Percentiles rank a stretch among this genome's conserved stretches.
Evolutionary conservation across 192 early-diverging fungal species (phyloP).

Genomic region (Mortierella claussenii): DNA sequence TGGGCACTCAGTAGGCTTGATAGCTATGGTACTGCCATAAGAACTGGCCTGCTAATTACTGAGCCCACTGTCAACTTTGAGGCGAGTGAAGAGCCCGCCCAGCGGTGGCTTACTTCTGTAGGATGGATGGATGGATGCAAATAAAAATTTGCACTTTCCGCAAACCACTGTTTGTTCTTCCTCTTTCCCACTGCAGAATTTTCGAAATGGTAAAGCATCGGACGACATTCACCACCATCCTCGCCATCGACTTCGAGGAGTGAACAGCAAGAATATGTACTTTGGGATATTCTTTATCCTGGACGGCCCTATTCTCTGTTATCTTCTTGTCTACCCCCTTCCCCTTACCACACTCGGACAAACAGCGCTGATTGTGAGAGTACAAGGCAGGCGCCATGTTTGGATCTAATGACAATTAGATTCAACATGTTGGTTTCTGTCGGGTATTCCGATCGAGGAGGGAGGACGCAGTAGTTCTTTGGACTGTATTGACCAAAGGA

Average conservation of each 20-base stretch:
- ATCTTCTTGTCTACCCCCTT: neutral
- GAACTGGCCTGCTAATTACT: no score
- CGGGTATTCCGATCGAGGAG: no score
- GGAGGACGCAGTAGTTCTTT: no score
- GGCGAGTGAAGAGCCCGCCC: no score
- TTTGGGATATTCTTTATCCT: slow-evolving; percentile 1
- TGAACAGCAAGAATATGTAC: slow-evolving; percentile 4
- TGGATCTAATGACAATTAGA: neutral
- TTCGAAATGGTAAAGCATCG: slow-evolving; percentile 44
- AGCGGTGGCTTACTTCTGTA: no score
- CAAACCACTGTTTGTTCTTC: slow-evolving; percentile 13
- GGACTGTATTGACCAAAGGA: slow-evolving; percentile 1
- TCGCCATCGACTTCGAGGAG: neutral
- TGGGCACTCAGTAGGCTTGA: no score
- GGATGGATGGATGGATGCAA: slow-evolving; percentile 13
- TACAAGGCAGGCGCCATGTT: neutral
- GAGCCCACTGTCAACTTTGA: no score
- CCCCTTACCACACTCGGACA: neutral
- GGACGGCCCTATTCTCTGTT: neutral
- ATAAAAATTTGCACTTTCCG: slow-evolving; percentile 28
- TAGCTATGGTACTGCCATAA: no score
- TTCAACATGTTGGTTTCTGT: no score
- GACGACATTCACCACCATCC: neutral
- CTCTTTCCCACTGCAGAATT: slow-evolving; percentile 48
- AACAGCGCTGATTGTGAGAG: neutral